Evolutionary conservation across 2,329 filamentous ascomycete genomes (phyloP), one percentile per base, ranked within the genome.

Genomic region (Aspergillus alliaceus): DNA sequence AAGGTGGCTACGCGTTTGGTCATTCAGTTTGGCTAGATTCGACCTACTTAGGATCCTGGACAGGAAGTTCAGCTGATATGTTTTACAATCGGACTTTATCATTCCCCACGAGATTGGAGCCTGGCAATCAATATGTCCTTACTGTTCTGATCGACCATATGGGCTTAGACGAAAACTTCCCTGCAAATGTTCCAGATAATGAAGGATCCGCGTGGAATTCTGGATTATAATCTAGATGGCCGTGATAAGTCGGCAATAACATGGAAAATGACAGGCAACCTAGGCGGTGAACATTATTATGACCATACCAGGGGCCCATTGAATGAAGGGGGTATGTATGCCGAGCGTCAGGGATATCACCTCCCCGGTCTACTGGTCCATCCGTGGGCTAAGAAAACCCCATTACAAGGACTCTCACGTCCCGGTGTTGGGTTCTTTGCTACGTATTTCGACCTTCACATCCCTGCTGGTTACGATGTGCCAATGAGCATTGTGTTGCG

Each of bases 121-220:
- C 77, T 0, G 85, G 83, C 4, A 76, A 79, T 22, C 64, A 71
- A 0, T 86, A 90, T 67, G 79, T 87, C 9, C 69, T 93, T 61
- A 92, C 89, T 0, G 77, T 92, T 1, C 72, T 91, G 0, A 77
- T 93, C 14, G 90, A 93, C 71, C 87, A 87, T 70, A 90, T 87
- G 75, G 89, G 90, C 0, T 77, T 90, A 0, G 83, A 91, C 58
- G 84, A 89, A 63, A 85, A 89, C 70, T 85, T 83, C 78, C 75
- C 76, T 2, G 82, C 86, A 0, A 86, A 86, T 1, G 65, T 69
- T 2, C 85, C 88, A 25, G 69, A 75, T n/a, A 8, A 88, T 88
- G 80, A 78, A 85, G 70, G 74, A 75, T 29, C 84, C 84, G 0
- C 80, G 83, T 20, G 84, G 84, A 18, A 80, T 86, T 53, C 70